Evolutionary conservation across 2,329 filamentous ascomycete species (phyloP).

Genomic region (Colletotrichum sp.): DNA sequence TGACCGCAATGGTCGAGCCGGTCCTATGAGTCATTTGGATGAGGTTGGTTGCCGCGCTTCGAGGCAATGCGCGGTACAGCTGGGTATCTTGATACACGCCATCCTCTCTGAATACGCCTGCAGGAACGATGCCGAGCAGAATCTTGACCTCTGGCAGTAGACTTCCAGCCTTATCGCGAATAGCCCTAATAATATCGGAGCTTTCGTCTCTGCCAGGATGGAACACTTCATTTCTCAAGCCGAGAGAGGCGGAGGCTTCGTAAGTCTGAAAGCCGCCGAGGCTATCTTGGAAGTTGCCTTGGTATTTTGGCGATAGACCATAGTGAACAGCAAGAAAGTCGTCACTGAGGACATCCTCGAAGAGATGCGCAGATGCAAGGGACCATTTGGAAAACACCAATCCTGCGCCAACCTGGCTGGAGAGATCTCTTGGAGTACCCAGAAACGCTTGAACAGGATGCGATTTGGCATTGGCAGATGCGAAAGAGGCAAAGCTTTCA

Average conservation of each 20-base stretch:
- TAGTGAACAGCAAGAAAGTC: slow-evolving; percentile 91
- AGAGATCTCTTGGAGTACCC: slow-evolving; percentile 89
- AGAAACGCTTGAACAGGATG: slow-evolving; percentile 88
- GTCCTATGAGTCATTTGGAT: slow-evolving; percentile 74
- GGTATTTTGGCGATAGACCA: slow-evolving; percentile 87
- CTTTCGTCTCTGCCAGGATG: slow-evolving; percentile 88
- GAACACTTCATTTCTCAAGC: slow-evolving; percentile 88
- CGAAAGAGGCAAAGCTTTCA: slow-evolving; percentile 74
- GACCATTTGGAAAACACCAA: slow-evolving; percentile 84
- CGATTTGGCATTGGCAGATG: slow-evolving; percentile 59
- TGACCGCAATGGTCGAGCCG: slow-evolving; percentile 82
- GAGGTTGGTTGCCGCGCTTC: slow-evolving; percentile 70
- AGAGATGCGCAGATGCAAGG: slow-evolving; percentile 85
- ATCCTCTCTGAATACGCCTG: slow-evolving; percentile 80
- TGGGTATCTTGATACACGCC: slow-evolving; percentile 80
- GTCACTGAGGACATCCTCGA: slow-evolving; percentile 86
- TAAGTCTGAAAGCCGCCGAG: slow-evolving; percentile 97
- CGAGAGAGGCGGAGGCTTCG: slow-evolving; percentile 86
- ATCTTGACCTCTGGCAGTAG: slow-evolving; percentile 84
- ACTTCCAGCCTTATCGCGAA: slow-evolving; percentile 81
- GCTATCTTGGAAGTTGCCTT: slow-evolving; percentile 96
- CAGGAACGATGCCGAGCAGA: slow-evolving; percentile 82
- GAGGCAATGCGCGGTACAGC: slow-evolving; percentile 77
- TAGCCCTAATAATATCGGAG: slow-evolving; percentile 90
- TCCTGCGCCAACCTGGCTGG: slow-evolving; percentile 74